Conservation (phyloP, 768 basidiomycete genomes). For the Pleurotus ostreatus region DNA sequence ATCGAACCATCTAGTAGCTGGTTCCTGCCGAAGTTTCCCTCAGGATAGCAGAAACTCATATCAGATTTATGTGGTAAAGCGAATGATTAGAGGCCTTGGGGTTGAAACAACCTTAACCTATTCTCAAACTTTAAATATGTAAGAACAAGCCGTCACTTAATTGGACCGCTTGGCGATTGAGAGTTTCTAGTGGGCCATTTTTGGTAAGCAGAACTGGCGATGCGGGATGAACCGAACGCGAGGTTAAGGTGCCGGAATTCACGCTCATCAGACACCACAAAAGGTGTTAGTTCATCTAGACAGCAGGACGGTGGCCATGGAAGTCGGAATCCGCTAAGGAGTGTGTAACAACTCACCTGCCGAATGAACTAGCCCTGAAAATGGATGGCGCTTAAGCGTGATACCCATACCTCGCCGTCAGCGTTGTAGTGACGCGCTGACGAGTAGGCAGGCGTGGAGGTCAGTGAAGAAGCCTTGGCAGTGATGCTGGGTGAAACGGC, state of each 20-base stretch:
- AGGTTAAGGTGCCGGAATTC: conserved; percentile 77
- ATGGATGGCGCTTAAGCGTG: too few species aligned
- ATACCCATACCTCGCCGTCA: too few species aligned
- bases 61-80: conserved; percentile 71
- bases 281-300: too few species aligned
- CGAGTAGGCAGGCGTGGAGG: too few species aligned
- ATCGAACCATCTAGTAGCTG: conserved; percentile 94
- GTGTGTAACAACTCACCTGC: too few species aligned
- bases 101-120: conserved; percentile 86
- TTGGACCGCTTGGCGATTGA: conserved; percentile 80
- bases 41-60: conserved; percentile 52
- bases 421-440: too few species aligned
- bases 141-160: conserved; percentile 81
- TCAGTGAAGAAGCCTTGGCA: too few species aligned
- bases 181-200: conserved; percentile 82
- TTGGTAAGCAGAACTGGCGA: conserved; percentile 68
- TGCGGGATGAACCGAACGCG: conserved; percentile 68
- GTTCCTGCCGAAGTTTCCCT: conserved; percentile 90
- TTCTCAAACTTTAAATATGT: conserved; percentile 82
- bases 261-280: too few species aligned
- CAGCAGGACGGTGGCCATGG: too few species aligned
- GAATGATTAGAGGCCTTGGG: conserved; percentile 92
- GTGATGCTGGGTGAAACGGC: too few species aligned
- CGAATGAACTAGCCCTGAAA: too few species aligned
- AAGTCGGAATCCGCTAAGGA: too few species aligned